Percentiles rank a stretch among this genome's conserved stretches.
These are phyloP conservation scores for Epichloe glyceriae DNA, from an alignment of 2,329 filamentous ascomycete species.

Conservation along the genomic window DNA sequence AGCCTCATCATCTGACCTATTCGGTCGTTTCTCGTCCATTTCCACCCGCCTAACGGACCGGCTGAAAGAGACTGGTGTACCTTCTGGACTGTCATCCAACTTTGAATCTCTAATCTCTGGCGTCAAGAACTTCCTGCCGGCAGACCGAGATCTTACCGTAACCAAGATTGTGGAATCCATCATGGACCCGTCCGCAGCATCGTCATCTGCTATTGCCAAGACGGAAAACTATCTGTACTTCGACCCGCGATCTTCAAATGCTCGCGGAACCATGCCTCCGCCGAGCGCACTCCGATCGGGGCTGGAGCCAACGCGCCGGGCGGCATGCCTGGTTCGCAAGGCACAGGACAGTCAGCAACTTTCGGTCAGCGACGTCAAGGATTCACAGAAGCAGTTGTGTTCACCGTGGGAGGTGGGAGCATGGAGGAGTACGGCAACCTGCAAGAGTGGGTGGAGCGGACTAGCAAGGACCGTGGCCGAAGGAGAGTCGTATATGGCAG, in stretches of 20 bases:
- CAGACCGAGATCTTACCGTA: conserved; percentile 86
- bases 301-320: conserved; percentile 30
- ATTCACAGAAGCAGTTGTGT: conserved; percentile 84
- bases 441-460: conserved; percentile 86
- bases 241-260: conserved; percentile 85
- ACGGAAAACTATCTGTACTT: conserved; percentile 97
- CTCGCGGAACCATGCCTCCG: conserved; percentile 79
- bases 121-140: conserved; percentile 96
- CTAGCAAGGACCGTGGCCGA: conserved; percentile 51
- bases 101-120: conserved; percentile 90
- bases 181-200: conserved; percentile 88
- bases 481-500: conserved; percentile 89
- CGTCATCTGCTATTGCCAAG: conserved; percentile 85
- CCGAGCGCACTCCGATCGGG: conserved; percentile 46
- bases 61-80: conserved; percentile 77
- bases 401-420: conserved; percentile 87
- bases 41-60: conserved; percentile 86
- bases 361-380: conserved; percentile 87
- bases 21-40: conserved; percentile 85
- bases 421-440: conserved; percentile 99
- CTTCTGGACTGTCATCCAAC: conserved; percentile 57
- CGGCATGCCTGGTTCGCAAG: conserved; percentile 36
- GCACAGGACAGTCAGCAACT: conserved; percentile 58
- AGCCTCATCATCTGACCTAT: conserved; percentile 58
- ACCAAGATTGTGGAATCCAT: conserved; percentile 97